These are phyloP conservation scores for Mycothermus thermophilus DNA, from an alignment of 495 filamentous ascomycete species.

Conservation along the genomic window DNA sequence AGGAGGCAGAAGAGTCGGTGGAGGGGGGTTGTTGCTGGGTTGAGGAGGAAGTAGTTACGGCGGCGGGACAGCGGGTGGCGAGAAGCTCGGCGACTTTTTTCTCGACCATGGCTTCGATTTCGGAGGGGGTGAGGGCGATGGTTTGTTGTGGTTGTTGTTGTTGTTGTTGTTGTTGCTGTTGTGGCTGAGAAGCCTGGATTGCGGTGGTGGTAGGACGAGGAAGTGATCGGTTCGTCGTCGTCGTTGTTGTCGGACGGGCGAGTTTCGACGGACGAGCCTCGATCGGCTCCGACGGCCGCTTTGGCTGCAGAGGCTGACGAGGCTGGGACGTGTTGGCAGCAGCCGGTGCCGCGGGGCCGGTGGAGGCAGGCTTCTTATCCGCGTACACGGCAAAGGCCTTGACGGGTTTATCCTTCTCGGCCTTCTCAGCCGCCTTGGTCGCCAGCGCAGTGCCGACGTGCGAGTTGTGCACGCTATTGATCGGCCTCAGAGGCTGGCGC, in stretches of 20 bases:
- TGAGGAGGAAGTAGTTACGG: constrained; percentile 7
- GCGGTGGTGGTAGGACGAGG: constrained; percentile 8
- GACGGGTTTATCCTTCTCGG: constrained; percentile 53
- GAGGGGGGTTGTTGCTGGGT: constrained; percentile 1
- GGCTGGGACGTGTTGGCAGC: constrained; percentile 24
- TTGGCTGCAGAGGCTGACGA: constrained; percentile 24
- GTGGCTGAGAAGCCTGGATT: constrained; percentile 14
- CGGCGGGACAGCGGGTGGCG: constrained; percentile 44
- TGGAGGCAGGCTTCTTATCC: constrained; percentile 42
- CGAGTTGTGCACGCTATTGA: constrained; percentile 52
- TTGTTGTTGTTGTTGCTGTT: constrained; percentile 21
- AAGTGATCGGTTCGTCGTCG: neutral
- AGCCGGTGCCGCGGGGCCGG: constrained; percentile 6
- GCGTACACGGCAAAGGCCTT: constrained; percentile 77
- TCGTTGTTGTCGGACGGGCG: constrained; percentile 26
- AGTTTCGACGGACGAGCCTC: constrained; percentile 30
- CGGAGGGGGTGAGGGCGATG: constrained; percentile 49
- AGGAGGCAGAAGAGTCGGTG: neutral
- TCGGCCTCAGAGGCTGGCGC: constrained; percentile 64
- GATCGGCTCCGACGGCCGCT: constrained; percentile 30
- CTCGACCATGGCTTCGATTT: constrained; percentile 82
- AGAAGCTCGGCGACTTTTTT: constrained; percentile 82
- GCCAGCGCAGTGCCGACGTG: constrained; percentile 30
- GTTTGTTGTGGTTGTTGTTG: constrained; percentile 12
- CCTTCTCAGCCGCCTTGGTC: constrained; percentile 32